phyloP scores from a whole-genome alignment of 2,329 filamentous ascomycete species.

The Alternaria longipes region DNA sequence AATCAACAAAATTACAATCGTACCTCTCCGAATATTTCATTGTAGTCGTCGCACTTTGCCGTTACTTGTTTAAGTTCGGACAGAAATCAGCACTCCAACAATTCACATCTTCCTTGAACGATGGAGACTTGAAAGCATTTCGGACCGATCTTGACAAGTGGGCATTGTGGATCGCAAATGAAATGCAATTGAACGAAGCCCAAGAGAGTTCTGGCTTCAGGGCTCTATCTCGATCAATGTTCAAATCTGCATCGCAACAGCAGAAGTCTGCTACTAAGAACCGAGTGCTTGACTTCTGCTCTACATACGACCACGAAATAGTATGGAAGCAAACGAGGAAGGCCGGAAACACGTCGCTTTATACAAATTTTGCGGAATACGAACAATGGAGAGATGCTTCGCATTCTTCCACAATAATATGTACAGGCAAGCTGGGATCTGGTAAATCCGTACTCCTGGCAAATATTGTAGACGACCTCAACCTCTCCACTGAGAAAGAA shows the following conservation, averaged over 20 bases:
- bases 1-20: conserved; percentile 49
- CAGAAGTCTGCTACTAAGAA: conserved; percentile 30
- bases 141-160: conserved; percentile 49
- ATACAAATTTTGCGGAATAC: conserved; percentile 33
- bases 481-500: conserved; percentile 6
- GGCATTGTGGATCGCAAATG: conserved; percentile 51
- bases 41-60: conserved; percentile 53
- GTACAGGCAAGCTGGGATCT: conserved; percentile 54
- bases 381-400: conserved; percentile 37
- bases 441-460: conserved; percentile 59
- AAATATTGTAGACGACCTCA: conserved; percentile 53
- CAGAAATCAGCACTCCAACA: conserved; percentile 47
- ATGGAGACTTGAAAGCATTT: conserved; percentile 45
- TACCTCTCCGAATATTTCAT: conserved; percentile 55
- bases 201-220: conserved; percentile 40
- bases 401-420: conserved; percentile 45
- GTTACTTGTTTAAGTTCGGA: conserved; percentile 44
- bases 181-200: conserved; percentile 39
- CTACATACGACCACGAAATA: conserved; percentile 53
- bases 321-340: conserved; percentile 57
- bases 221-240: conserved; percentile 24
- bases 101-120: conserved; percentile 43
- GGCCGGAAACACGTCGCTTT: conserved; percentile 47
- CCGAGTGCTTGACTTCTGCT: conserved; percentile 53
- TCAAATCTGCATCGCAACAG: conserved; percentile 22